Evolutionary conservation across 768 basidiomycete genomes (phyloP).

Genomic region (Mycena polygramma): DNA sequence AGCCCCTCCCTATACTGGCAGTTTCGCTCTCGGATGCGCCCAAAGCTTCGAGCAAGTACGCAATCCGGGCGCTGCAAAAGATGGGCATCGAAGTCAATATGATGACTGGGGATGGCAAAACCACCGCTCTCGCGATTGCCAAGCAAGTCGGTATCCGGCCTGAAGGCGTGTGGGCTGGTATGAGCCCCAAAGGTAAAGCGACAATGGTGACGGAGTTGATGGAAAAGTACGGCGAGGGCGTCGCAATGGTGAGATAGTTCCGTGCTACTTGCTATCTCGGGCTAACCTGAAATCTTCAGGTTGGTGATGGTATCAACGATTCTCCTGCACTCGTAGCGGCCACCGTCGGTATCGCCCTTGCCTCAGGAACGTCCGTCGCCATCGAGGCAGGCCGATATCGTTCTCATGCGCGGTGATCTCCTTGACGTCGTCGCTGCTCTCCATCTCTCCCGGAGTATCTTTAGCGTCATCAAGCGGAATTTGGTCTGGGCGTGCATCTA

Average conservation of each 20-base stretch:
- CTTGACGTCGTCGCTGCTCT: slow-evolving; percentile 98
- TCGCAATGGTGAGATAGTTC: slow-evolving; percentile 84
- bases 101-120: slow-evolving; percentile 93
- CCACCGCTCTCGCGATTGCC: slow-evolving; percentile 90
- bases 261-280: neutral
- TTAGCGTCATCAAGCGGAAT: slow-evolving; percentile 91
- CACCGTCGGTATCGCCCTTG: slow-evolving; percentile 96
- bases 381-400: slow-evolving; percentile 98
- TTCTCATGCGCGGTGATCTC: slow-evolving; percentile 96
- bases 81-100: slow-evolving; percentile 96
- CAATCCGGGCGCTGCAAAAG: slow-evolving; percentile 80
- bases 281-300: slow-evolving; percentile 58
- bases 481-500: slow-evolving; percentile 97
- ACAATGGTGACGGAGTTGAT: slow-evolving; percentile 86
- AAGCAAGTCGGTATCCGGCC: slow-evolving; percentile 88
- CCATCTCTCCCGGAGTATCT: slow-evolving; percentile 90
- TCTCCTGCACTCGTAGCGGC: slow-evolving; percentile 97
- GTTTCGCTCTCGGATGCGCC: slow-evolving; percentile 90
- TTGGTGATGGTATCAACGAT: slow-evolving; percentile 99
- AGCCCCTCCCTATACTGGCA: slow-evolving; percentile 76
- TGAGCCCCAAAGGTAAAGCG: slow-evolving; percentile 97
- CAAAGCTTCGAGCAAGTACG: slow-evolving; percentile 86
- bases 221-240: slow-evolving; percentile 75
- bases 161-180: slow-evolving; percentile 89
- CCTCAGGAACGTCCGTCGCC: slow-evolving; percentile 96